Evolutionary conservation across 1,139 yeast species (phyloP).

Genomic region (Lodderomyces pseudojiufengensis): DNA sequence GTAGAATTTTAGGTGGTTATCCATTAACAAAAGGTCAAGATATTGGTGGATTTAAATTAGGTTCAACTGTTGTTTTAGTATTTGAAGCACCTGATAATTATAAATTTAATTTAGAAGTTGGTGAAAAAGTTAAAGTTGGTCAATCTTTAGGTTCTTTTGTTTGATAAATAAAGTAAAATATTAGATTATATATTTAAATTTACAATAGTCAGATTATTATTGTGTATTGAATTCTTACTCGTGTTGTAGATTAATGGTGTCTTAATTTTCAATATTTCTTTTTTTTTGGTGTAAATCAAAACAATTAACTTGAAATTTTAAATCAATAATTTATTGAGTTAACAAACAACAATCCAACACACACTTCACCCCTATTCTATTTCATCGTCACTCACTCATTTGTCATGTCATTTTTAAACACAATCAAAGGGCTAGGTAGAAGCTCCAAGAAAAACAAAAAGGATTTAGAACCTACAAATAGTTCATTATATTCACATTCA

Average conservation of each 20-base stretch:
- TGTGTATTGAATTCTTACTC: too few relatives aligned
- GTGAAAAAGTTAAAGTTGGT: constrained; percentile 83
- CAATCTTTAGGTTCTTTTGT: constrained; percentile 63
- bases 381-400: too few relatives aligned
- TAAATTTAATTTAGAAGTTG: constrained; percentile 63
- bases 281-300: background rate
- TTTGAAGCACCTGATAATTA: constrained; percentile 91
- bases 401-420: constrained; percentile 42
- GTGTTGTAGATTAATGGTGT: too few relatives aligned
- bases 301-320: constrained; percentile 1
- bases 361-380: too few relatives aligned
- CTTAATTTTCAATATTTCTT: too few relatives aligned
- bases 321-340: too few relatives aligned
- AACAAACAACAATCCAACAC: too few relatives aligned
- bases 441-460: constrained; percentile 53
- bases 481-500: constrained; percentile 28
- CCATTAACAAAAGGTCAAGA: constrained; percentile 92
- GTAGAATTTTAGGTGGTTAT: constrained; percentile 75
- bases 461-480: constrained; percentile 35
- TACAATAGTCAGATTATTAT: too few relatives aligned
- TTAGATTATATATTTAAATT: too few relatives aligned
- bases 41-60: constrained; percentile 95
- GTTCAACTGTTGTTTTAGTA: constrained; percentile 91
- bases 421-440: constrained; percentile 61
- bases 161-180: constrained; percentile 5